These are phyloP conservation scores for Xylaria acuta DNA, from an alignment of 495 filamentous ascomycete genomes.

Conservation along the genomic window DNA sequence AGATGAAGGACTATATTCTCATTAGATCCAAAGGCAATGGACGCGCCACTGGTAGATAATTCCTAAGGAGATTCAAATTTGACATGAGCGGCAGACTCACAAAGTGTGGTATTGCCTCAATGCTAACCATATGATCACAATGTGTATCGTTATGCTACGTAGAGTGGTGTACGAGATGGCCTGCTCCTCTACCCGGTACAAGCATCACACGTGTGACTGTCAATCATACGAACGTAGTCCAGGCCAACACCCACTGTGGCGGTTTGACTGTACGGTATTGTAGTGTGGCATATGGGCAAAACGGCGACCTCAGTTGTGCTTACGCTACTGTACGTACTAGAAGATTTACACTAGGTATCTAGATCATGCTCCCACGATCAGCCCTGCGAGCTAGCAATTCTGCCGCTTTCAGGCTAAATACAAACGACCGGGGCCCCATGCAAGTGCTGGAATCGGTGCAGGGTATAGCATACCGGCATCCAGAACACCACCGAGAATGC, in stretches of 20 bases:
- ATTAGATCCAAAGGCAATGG: neutral
- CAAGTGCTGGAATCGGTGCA: neutral
- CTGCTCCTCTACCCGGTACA: neutral
- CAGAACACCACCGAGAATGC: neutral
- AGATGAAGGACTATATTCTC: neutral
- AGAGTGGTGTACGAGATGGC: neutral
- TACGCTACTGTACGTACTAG: neutral
- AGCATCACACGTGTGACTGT: constrained; percentile 6
- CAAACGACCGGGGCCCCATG: constrained; percentile 10
- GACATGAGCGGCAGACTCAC: neutral
- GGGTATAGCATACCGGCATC: constrained; percentile 9
- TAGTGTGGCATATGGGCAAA: neutral
- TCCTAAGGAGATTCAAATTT: neutral
- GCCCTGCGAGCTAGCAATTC: constrained; percentile 24
- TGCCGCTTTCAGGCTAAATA: constrained; percentile 30
- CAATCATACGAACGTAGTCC: neutral
- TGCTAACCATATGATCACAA: neutral
- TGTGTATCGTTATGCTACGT: neutral
- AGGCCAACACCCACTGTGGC: constrained; percentile 3
- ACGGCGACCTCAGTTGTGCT: neutral
- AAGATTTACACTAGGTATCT: constrained; percentile 14
- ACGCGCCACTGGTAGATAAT: neutral
- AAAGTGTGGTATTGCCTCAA: neutral
- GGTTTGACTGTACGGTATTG: too few relatives aligned
- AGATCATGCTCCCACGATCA: constrained; percentile 20